Evolutionary conservation across 495 filamentous ascomycete species (phyloP).

Genomic region (Coniosporium apollinis): DNA sequence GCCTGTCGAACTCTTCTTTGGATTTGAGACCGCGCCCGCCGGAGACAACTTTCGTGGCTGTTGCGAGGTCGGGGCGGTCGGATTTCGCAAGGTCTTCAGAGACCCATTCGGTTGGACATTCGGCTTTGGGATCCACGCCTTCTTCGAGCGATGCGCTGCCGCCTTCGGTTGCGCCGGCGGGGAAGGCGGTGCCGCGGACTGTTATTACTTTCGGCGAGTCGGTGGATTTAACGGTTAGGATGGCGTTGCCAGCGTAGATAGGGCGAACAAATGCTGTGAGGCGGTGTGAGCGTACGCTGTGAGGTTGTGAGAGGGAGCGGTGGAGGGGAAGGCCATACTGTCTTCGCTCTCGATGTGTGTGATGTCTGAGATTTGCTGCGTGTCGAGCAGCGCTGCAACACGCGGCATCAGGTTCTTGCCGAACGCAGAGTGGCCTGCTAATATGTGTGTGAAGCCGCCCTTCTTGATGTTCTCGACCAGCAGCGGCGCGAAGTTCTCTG

Average conservation of each 20-base stretch:
- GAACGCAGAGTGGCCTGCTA: slow-evolving; percentile 85
- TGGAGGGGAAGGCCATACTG: slow-evolving; percentile 31
- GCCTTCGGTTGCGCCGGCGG: slow-evolving; percentile 35
- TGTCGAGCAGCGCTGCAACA: slow-evolving; percentile 82
- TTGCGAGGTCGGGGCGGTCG: slow-evolving; percentile 87
- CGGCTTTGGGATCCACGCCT: slow-evolving; percentile 55
- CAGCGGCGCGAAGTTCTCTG: slow-evolving; percentile 88
- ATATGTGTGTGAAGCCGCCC: slow-evolving; percentile 75
- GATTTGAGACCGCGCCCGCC: slow-evolving; percentile 91
- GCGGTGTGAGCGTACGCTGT: neutral
- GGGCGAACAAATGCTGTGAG: slow-evolving; percentile 69
- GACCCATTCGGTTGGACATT: slow-evolving; percentile 66
- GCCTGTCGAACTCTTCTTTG: slow-evolving; percentile 84
- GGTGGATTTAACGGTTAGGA: slow-evolving; percentile 85
- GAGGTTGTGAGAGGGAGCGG: neutral
- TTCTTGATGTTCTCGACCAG: slow-evolving; percentile 93
- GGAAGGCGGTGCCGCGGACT: slow-evolving; percentile 81
- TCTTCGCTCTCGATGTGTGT: slow-evolving; percentile 75
- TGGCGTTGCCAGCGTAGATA: slow-evolving; percentile 95
- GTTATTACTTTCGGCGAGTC: slow-evolving; percentile 82
- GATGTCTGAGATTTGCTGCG: slow-evolving; percentile 85
- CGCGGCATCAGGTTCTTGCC: slow-evolving; percentile 93
- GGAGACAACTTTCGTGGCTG: slow-evolving; percentile 75
- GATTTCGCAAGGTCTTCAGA: slow-evolving; percentile 85
- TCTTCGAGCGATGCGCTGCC: slow-evolving; percentile 43